Base-by-base conservation (phyloP, 2,329 filamentous ascomycete genomes). In the Colletotrichum eremochloae region DNA sequence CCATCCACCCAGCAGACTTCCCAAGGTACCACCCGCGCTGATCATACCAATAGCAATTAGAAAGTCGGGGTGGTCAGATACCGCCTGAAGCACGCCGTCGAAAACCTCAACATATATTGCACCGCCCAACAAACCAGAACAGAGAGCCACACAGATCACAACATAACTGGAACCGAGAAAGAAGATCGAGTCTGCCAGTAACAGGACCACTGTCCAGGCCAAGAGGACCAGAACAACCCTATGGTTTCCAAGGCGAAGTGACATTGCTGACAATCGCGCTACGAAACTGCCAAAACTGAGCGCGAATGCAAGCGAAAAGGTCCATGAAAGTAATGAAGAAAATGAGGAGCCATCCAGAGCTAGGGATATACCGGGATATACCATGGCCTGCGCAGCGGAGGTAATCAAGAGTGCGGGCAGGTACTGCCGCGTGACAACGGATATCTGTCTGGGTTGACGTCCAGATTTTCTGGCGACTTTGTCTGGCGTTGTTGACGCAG, bases 1-100 rank as follows among this genome's bases (percentile, higher is more conserved):
- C 6, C 80, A 38, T 0, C 76, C 76, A 3, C 80, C 80, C 29
- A 75, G 53, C 1, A 80, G 56, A 8, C 75, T 52, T 6, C 80
- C 79, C 5, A 68, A 71, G 1, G 78, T 76, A 38, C 80, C 79
- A 3, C 79, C 79, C 6, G 64, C 73, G 0, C 79, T 75, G 0
- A 78, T 75, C 0, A 74, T 67, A 33, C 80, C 78, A 0, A 81
- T 75, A 20, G 71, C 74, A n/a, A 80, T 78, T 31, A 80, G 76
- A 7, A 73, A 69, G 55, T 78, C 76, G 2, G 75, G 73, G 0
- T 70, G 24, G 2, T 72, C 52, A 18, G 48, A 74, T 75, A 4
- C 77, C 77, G 31, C 74, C 74, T 75, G 74, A 2, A 80, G 52
- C 0, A 76, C 65, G 5, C 40, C 71, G 1, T 74, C 75, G n/a